Conservation (phyloP, 2,329 filamentous ascomycete species). For the Didymella segeticola region DNA sequence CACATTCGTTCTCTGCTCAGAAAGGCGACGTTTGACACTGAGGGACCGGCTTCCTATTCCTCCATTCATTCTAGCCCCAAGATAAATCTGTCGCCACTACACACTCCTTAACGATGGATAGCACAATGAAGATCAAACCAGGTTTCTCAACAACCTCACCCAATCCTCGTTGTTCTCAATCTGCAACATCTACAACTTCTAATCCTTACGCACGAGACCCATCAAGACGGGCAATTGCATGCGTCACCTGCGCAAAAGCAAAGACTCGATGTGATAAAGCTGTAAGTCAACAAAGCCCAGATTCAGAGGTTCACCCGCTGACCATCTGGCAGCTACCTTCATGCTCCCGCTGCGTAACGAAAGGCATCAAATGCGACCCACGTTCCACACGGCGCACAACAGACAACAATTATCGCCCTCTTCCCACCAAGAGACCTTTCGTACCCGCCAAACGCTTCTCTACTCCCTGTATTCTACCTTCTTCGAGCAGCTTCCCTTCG, state of each 20-base stretch:
- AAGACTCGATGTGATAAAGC: slow-evolving; percentile 50
- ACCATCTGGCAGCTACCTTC: slow-evolving; percentile 36
- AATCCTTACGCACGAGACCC: slow-evolving; percentile 43
- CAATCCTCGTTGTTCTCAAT: slow-evolving; percentile 12
- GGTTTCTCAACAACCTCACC: slow-evolving; percentile 21
- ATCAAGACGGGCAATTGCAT: slow-evolving; percentile 47
- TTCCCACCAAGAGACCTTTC: slow-evolving; percentile 33
- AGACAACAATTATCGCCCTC: slow-evolving; percentile 41
- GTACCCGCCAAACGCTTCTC: slow-evolving; percentile 35
- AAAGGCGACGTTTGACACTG: background rate
- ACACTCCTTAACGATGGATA: slow-evolving; percentile 27
- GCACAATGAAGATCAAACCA: slow-evolving; percentile 18
- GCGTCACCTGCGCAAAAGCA: slow-evolving; percentile 48
- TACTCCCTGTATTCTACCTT: slow-evolving; percentile 30
- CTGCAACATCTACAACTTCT: background rate
- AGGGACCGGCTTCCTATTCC: background rate
- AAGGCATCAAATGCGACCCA: slow-evolving; percentile 46
- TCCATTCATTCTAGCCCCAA: background rate
- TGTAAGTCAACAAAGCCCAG: slow-evolving; percentile 22
- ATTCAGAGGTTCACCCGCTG: background rate
- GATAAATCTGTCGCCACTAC: background rate
- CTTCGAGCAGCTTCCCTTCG: slow-evolving; percentile 25
- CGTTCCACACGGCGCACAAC: slow-evolving; percentile 48
- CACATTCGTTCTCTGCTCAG: slow-evolving; percentile 8
- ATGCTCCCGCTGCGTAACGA: slow-evolving; percentile 45